Evolutionary conservation across 768 basidiomycete species (phyloP), one percentile per base, ranked within the genome.

Genomic region (Lentinula guzmanii): DNA sequence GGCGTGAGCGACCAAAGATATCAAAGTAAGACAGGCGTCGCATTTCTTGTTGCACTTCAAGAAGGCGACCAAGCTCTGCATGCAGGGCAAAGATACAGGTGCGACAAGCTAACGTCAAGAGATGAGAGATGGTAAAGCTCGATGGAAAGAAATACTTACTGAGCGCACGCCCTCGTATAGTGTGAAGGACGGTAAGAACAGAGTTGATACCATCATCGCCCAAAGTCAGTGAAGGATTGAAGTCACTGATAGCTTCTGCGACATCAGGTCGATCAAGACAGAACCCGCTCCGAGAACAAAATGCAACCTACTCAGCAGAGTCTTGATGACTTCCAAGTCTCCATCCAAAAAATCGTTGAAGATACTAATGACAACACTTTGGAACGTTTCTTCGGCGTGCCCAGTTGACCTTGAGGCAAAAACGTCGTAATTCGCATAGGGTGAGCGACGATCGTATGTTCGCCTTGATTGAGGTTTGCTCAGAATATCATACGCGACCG

Each of bases 341-440:
- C 92, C 93, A 59, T 93, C 89, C 50, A 94, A 72, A 65, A 93
- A 90, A 67, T 95, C 93, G 62, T 84, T 86, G 69, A 93, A 84
- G 10, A 92, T 86, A 31, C 85, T 83, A 35, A 90, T 70, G 37
- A 94, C 75, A 16, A 93, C 91, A 58, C 84, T 81, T 53, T 85
- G 79, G 60, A 95, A 83, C 1, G 93, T 94, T 66, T 94, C 89
- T 62, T 95, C 90, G 0, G 89, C 88, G 61, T 85, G 77, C 39
- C 77, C 76, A 35, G 77, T 73, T 21, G 86, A 77, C 41, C 77
- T 76, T 6, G 85, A 70, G 31, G 80, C 72, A 66, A 86, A 85
- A 50, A 84, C 79, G 67, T 87, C 82, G 67, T 80, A 84, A 34
- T 72, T 70, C 28, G 76, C 73, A 24, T 76, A 72, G 9, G 77